Evolutionary conservation across 2,329 filamentous ascomycete species (phyloP).

Genomic region (Phyllosticta citrichinensis): DNA sequence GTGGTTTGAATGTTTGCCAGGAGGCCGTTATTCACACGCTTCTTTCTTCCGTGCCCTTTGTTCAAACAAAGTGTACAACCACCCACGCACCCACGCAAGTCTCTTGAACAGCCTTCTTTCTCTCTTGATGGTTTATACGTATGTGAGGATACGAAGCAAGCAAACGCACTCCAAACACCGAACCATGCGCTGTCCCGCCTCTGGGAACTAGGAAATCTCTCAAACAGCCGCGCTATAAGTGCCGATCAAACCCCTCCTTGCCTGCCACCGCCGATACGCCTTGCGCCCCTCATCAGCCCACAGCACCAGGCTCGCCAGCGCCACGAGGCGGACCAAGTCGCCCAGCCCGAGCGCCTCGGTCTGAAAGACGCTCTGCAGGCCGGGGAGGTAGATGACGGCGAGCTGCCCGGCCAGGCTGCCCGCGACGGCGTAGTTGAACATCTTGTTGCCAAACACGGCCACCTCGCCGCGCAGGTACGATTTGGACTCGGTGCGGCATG

Average conservation of each 20-base stretch:
- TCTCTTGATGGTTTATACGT: too few relatives aligned
- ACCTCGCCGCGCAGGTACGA: constrained; percentile 80
- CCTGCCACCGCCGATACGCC: constrained; percentile 41
- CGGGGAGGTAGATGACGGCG: constrained; percentile 88
- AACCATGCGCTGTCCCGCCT: too few relatives aligned
- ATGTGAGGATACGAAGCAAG: too few relatives aligned
- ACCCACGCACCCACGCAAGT: too few relatives aligned
- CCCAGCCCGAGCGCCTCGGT: constrained; percentile 70
- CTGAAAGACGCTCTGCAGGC: constrained; percentile 89
- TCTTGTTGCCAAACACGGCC: constrained; percentile 65
- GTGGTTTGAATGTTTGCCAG: too few relatives aligned
- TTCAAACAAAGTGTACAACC: too few relatives aligned
- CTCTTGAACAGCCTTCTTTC: too few relatives aligned
- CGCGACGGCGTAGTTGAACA: constrained; percentile 94
- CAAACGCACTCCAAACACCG: too few relatives aligned
- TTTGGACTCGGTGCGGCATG: constrained; percentile 85
- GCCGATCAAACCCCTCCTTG: constrained; percentile 18
- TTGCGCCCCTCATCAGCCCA: constrained; percentile 91
- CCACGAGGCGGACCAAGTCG: constrained; percentile 63
- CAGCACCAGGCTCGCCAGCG: constrained; percentile 81
- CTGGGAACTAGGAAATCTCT: not conserved
- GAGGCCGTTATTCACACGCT: too few relatives aligned
- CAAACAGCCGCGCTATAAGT: constrained; percentile 31
- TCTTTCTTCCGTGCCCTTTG: too few relatives aligned
- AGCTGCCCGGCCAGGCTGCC: constrained; percentile 77